Percentiles rank a stretch among this genome's conserved stretches.
Conservation (phyloP, 768 basidiomycete species). For the Leucosporidium scottii region DNA sequence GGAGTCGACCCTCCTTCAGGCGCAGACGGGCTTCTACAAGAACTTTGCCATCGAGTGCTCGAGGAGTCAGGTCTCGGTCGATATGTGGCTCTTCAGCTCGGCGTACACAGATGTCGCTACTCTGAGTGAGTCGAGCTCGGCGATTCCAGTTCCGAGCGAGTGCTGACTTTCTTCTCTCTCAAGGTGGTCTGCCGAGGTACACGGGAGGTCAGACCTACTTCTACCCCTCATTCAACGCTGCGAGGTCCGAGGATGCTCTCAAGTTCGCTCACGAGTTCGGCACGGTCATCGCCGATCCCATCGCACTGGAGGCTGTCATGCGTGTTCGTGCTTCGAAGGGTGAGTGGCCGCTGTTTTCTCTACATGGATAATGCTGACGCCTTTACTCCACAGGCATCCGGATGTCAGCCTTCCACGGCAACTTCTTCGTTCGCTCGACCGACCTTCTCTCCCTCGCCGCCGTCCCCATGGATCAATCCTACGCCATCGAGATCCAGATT, state of each 20-base stretch:
- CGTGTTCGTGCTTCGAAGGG: constrained; percentile 95
- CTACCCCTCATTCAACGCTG: constrained; percentile 96
- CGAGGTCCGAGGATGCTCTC: constrained; percentile 86
- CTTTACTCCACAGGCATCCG: constrained; percentile 57
- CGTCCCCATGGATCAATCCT: constrained; percentile 93
- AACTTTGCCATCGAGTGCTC: constrained; percentile 98
- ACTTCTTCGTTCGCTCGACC: constrained; percentile 96
- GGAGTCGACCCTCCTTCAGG: constrained; percentile 85
- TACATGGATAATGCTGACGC: not conserved
- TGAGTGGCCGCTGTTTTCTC: constrained; percentile 39
- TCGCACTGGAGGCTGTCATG: constrained; percentile 95
- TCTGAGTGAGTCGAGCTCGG: constrained; percentile 53
- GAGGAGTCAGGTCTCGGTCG: constrained; percentile 89
- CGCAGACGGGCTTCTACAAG: constrained; percentile 95
- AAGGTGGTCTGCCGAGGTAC: constrained; percentile 88
- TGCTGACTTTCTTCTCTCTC: not conserved
- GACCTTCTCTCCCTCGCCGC: constrained; percentile 92
- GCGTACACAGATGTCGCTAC: constrained; percentile 92
- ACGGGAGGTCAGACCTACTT: constrained; percentile 97
- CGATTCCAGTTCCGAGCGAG: not conserved
- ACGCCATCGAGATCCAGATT: constrained; percentile 89
- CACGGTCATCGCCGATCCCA: constrained; percentile 81
- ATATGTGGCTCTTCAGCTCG: constrained; percentile 97
- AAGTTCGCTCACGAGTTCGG: constrained; percentile 98
- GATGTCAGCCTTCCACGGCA: constrained; percentile 97